Base-by-base conservation (phyloP, 495 filamentous ascomycete genomes). In the Amphirosellinia nigrospora region DNA sequence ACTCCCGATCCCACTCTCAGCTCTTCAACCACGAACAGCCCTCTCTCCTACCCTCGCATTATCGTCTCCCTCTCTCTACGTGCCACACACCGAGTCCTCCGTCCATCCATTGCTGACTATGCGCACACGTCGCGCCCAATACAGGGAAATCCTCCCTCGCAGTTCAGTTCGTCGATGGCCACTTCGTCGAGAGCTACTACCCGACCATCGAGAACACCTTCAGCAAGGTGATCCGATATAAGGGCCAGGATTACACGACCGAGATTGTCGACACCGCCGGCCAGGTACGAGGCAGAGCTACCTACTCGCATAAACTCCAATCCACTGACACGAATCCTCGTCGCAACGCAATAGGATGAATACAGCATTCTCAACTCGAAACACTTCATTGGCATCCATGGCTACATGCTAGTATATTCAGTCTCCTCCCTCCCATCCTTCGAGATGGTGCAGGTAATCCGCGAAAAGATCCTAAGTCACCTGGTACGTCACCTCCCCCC, bases 171-270 rank as follows among this genome's bases (percentile, higher is more conserved):
- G 95, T 98, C 77, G 96, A 98, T 79, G 93, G 93, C 75, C 94
- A 97, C 82, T 99, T 99, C 74, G 95, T 98, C 74, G 96, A 98
- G 79, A 94, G 91, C 80, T 99, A 99, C 81, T 99, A 98, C 82
- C 96, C 96, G 28, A 99, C 96, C 30, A 98, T 99, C 74, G 96
- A 98, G 83, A 99, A 98, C 79, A 98, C 94, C 15, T 98, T 98
- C 80, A 95, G 92, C 81, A 95, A 96, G 75, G 90, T 93, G 72
- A 98, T 99, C 77, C 92, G 92, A 70, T 90, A 91, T 80, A 94
- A 94, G 78, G 90, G 91, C 19, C 94, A 98, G 79, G 96, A 98
- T 73, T 98, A 88, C 80, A 92, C 94, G 64, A 97, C 94, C 46
- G 96, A 98, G 83, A 98, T 99, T 72, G 94, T 99, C 76, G 96